Conservation (phyloP, 1,284 basidiomycete genomes). For the Apiotrichum akiyoshidainum region DNA sequence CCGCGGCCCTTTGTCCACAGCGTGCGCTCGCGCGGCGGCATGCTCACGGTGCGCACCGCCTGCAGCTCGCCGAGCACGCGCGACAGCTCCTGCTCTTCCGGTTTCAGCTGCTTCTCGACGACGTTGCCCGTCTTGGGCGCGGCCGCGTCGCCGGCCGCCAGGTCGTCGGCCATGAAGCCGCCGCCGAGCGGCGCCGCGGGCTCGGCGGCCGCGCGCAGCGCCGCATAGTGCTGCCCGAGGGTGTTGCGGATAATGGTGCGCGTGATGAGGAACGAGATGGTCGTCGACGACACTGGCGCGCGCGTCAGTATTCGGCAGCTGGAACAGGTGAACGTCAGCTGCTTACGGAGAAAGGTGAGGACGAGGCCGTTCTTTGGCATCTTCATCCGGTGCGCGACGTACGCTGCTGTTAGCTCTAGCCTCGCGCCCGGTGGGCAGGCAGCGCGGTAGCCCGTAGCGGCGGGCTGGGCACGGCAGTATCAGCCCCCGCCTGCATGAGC, state of each 20-base stretch:
- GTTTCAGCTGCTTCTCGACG: too few species aligned
- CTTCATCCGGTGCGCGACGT: conserved; percentile 11
- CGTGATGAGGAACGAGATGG: conserved; percentile 29
- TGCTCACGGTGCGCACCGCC: not conserved
- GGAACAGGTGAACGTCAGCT: not conserved
- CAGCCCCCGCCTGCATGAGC: too few species aligned
- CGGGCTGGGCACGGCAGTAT: too few species aligned
- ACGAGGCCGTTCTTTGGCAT: conserved; percentile 25
- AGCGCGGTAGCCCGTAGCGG: not conserved
- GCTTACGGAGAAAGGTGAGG: conserved; percentile 30
- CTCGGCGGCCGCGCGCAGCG: not conserved
- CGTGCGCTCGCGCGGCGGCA: conserved; percentile 19
- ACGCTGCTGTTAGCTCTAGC: conserved; percentile 19
- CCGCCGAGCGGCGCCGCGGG: conserved; percentile 1
- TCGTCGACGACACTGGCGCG: conserved; percentile 26
- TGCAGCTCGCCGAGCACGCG: not conserved
- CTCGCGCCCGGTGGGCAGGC: too few species aligned
- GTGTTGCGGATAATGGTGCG: conserved; percentile 21
- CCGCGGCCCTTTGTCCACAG: conserved; percentile 31
- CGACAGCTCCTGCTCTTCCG: not conserved
- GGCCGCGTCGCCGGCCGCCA: not conserved
- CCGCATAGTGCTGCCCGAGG: conserved; percentile 18
- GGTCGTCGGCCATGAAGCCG: conserved; percentile 1
- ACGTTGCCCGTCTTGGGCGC: not conserved
- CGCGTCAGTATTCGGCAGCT: too few species aligned